Conservation (phyloP, 441 rosid species). For the Breynia disticha region DNA sequence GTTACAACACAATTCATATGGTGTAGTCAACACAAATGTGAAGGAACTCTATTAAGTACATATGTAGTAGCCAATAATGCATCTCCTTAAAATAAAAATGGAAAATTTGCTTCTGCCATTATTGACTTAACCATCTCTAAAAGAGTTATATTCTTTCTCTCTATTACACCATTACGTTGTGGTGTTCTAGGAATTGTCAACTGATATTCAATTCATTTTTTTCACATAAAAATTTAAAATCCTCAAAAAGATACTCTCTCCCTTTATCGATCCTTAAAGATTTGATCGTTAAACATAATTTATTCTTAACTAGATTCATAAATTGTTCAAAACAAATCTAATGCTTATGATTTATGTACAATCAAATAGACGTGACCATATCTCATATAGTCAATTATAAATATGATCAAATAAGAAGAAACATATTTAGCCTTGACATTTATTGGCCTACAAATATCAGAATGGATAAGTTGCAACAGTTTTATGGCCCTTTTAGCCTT, state of each 20-base stretch:
- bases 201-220: not conserved
- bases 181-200: not conserved
- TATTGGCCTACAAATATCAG: slow-evolving; percentile 8
- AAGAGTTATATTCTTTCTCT: not conserved
- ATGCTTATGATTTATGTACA: slow-evolving; percentile 7
- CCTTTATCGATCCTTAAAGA: not conserved
- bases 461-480: slow-evolving; percentile 13
- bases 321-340: not conserved
- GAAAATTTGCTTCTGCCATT: not conserved
- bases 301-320: not conserved
- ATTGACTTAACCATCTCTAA: slow-evolving; percentile 1
- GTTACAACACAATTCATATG: not conserved
- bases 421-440: slow-evolving; percentile 10
- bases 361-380: slow-evolving; percentile 12
- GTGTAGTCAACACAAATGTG: not conserved
- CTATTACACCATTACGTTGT: not conserved
- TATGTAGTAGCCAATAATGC: not conserved
- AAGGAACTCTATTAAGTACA: not conserved
- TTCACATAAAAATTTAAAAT: not conserved
- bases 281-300: not conserved
- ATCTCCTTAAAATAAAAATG: not conserved
- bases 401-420: slow-evolving; percentile 10
- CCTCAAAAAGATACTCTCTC: not conserved
- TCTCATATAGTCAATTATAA: slow-evolving; percentile 6
- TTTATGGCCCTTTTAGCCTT: not conserved